A percentile compares a stretch with the other conserved stretches of the same genome.
phyloP scores from a whole-genome alignment of 768 basidiomycete species.

The Psilocybe tampanensis region DNA sequence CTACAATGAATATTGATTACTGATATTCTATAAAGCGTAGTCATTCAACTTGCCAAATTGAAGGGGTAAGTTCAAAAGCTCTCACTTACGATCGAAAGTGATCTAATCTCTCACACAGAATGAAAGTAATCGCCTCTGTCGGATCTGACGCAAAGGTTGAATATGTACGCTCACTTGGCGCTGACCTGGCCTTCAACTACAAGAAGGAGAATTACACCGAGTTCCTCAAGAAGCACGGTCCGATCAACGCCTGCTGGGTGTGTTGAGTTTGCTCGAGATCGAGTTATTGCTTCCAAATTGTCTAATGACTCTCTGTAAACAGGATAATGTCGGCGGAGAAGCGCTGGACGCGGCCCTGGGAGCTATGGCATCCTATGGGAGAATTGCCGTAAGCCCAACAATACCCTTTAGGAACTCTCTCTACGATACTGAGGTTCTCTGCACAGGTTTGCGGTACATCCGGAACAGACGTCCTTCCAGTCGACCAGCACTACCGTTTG shows the following conservation, averaged over 20 bases:
- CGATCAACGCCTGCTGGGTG: constrained; percentile 40
- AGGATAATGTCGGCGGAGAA: constrained; percentile 66
- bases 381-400: constrained; percentile 42
- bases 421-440: too few relatives aligned
- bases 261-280: not conserved
- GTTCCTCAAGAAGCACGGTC: constrained; percentile 56
- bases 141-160: constrained; percentile 73
- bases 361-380: constrained; percentile 14
- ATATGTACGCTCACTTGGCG: constrained; percentile 58
- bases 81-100: not conserved
- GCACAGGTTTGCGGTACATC: constrained; percentile 1
- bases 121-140: constrained; percentile 71
- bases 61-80: constrained; percentile 29
- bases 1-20: not conserved
- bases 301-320: constrained; percentile 23
- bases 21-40: constrained; percentile 30
- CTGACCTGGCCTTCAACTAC: constrained; percentile 74
- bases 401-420: not conserved
- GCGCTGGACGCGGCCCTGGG: constrained; percentile 57
- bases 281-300: not conserved
- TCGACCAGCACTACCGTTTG: not conserved
- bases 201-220: constrained; percentile 56
- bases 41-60: constrained; percentile 52
- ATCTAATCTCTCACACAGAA: not conserved
- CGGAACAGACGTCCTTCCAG: not conserved